Base-by-base conservation (phyloP, 768 basidiomycete species). In the Amanita pseudoporphyria region DNA sequence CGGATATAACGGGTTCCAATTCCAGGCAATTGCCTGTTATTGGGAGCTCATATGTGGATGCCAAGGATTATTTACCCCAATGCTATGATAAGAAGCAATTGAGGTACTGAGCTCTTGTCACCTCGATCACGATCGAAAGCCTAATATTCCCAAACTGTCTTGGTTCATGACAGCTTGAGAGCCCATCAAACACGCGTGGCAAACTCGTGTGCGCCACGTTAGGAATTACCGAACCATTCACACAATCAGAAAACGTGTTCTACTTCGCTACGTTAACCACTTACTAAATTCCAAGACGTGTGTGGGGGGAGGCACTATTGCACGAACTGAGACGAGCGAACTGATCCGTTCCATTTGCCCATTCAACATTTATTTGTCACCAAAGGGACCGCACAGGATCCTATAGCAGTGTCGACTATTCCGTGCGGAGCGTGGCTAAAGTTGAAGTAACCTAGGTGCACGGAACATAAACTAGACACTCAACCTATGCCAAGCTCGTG, bases 41-140 rank as follows among this genome's bases (percentile, higher is more conserved):
- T 7, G 7, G 26, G 26, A 28, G 7, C 26, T 28, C 7, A 7
- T 28, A 28, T 7, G 26, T 7, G 7, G 26, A 7, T 7, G 26
- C 26, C 26, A 28, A 28, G 26, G 26, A 28, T 7, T 3, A 28
- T 7, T 28, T 5, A 41, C 39, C 19, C 10, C 4, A 12, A 41
- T 18, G 19, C n/a, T n/a, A n/a, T n/a, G n/a, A n/a, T n/a, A n/a
- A n/a, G n/a, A n/a, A n/a, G n/a, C n/a, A n/a, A n/a, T n/a, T n/a
- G n/a, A n/a, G n/a, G n/a, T n/a, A n/a, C n/a, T n/a, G n/a, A n/a
- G n/a, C n/a, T n/a, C n/a, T n/a, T n/a, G n/a, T n/a, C 22, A 19
- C 9, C 37, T 40, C 38, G 47, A 48, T 48, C 47, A 40, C 30
- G 47, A 48, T 48, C 47, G 47, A 47, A 37, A 47, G 21, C n/a